These are phyloP conservation scores for Byssoonygena ceratinophila DNA, from an alignment of 2,329 filamentous ascomycete species.

Conservation along the genomic window DNA sequence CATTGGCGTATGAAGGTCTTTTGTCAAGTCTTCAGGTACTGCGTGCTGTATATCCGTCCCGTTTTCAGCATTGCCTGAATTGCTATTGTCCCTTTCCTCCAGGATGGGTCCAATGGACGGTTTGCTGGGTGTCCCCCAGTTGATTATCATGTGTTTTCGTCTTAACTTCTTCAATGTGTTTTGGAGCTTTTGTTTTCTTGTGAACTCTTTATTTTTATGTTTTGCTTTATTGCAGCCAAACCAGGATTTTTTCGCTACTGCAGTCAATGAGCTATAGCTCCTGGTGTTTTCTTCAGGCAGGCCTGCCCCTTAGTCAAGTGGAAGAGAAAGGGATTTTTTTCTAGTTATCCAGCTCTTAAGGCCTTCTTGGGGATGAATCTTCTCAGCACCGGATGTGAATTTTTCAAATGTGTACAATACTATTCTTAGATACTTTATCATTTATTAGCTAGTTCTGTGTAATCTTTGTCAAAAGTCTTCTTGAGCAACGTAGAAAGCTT, in stretches of 20 bases:
- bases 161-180: neutral
- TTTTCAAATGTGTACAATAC: neutral
- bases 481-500: too few relatives aligned
- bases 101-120: neutral
- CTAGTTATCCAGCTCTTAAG: neutral
- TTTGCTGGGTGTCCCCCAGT: neutral
- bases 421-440: neutral
- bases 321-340: neutral
- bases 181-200: neutral
- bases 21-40: neutral
- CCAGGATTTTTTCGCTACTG: too few relatives aligned
- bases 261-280: too few relatives aligned
- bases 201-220: neutral
- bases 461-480: too few relatives aligned
- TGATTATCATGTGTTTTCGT: neutral
- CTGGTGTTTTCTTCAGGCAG: too few relatives aligned
- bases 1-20: constrained; percentile 8
- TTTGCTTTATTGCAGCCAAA: neutral
- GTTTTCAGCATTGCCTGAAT: neutral
- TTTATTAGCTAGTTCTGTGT: too few relatives aligned
- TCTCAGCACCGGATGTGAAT: neutral
- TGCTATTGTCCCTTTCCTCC: neutral
- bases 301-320: neutral
- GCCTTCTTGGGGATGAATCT: neutral
- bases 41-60: neutral